Percentiles rank a stretch among this genome's conserved stretches.
phyloP scores from a whole-genome alignment of 768 basidiomycete species.

The Serendipita vermifera region DNA sequence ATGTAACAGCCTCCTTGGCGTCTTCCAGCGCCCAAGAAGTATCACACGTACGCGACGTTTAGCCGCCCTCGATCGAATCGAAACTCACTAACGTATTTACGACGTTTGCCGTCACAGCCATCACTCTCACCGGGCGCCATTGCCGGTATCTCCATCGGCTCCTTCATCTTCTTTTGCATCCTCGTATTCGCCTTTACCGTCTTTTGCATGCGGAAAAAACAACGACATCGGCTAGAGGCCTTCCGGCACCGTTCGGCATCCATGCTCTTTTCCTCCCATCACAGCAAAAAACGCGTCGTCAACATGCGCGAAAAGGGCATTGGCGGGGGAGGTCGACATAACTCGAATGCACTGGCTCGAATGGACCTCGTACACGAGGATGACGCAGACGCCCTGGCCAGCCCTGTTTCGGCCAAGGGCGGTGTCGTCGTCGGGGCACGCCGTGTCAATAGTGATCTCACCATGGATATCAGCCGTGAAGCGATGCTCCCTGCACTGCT shows the following conservation, averaged over 20 bases:
- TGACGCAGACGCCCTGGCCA: too few relatives aligned
- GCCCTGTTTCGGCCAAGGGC: too few relatives aligned
- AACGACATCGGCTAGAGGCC: neutral
- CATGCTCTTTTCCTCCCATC: neutral
- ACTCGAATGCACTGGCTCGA: neutral
- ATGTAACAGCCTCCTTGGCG: too few relatives aligned
- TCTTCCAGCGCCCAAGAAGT: neutral
- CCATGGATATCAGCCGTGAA: too few relatives aligned
- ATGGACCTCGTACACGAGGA: neutral
- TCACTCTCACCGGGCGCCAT: neutral
- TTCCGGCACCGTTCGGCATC: neutral
- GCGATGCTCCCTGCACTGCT: too few relatives aligned
- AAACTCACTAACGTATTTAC: neutral
- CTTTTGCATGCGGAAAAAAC: neutral
- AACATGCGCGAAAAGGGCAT: neutral
- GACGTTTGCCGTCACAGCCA: neutral
- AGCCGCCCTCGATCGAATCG: neutral
- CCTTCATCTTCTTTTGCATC: neutral
- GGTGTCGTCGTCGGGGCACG: too few relatives aligned
- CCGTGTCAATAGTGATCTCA: too few relatives aligned
- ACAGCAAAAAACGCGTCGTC: neutral
- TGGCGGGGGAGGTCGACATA: neutral
- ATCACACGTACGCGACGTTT: neutral
- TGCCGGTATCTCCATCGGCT: neutral
- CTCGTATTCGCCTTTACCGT: neutral